A percentile compares a stretch with the other conserved stretches of the same genome.
Conservation (phyloP, 257 asterid genomes). For the Solanum megistacrolobum region DNA sequence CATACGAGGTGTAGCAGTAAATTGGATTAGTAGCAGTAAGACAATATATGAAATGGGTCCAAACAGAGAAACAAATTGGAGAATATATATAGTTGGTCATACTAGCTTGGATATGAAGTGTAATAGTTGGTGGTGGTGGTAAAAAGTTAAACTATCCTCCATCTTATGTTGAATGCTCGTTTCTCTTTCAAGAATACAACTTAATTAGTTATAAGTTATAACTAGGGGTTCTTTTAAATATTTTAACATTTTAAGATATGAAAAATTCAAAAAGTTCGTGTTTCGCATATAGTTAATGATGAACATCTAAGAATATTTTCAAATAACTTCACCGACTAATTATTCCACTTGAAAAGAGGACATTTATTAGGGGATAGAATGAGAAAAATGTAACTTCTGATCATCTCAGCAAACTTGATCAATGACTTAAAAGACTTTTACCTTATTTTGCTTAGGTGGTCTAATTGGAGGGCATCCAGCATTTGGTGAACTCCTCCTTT, state of each 20-base stretch:
- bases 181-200: background rate
- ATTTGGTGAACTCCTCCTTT: slow-evolving; percentile 28
- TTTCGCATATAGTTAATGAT: background rate
- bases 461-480: slow-evolving; percentile 17
- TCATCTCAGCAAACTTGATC: background rate
- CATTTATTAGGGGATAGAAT: background rate
- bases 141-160: background rate
- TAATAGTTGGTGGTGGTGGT: background rate
- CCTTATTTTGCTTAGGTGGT: slow-evolving; percentile 50
- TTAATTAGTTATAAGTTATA: background rate
- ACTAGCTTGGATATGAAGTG: background rate
- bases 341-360: background rate
- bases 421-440: background rate
- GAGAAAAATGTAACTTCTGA: background rate
- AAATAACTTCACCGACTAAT: background rate
- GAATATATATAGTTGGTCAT: background rate
- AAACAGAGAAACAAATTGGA: background rate
- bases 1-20: background rate
- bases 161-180: background rate
- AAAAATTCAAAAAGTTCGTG: background rate
- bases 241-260: background rate
- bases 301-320: background rate
- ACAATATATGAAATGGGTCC: background rate
- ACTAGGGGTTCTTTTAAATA: background rate
- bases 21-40: background rate